phyloP scores from a whole-genome alignment of 257 asterid genomes.

The Prunella vulgaris region DNA sequence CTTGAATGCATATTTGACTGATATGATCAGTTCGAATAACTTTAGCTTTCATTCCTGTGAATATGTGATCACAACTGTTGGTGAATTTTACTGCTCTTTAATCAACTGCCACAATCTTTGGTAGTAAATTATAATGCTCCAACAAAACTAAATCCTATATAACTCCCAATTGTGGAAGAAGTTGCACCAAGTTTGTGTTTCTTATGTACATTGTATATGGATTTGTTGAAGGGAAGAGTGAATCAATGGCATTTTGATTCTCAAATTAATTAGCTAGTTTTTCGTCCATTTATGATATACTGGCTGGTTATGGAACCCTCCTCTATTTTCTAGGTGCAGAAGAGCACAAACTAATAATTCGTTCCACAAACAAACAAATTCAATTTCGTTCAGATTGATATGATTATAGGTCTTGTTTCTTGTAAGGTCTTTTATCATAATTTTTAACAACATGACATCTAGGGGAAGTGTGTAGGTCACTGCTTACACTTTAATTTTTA shows the following conservation, averaged over 20 bases:
- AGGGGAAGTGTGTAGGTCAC: neutral
- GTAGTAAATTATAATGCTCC: too few relatives aligned
- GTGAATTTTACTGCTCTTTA: too few relatives aligned
- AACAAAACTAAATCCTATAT: neutral
- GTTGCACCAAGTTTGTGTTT: neutral
- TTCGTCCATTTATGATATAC: neutral
- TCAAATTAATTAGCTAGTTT: neutral
- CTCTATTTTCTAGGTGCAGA: neutral
- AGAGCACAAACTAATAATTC: neutral
- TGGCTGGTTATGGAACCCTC: neutral
- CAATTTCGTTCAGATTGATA: neutral
- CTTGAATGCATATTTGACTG: neutral
- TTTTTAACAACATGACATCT: neutral
- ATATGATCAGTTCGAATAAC: neutral
- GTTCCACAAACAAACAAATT: neutral
- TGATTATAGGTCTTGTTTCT: neutral
- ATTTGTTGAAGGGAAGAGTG: neutral
- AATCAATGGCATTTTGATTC: neutral
- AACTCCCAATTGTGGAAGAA: neutral
- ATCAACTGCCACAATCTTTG: neutral
- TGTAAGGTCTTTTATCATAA: neutral
- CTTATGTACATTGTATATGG: too few relatives aligned
- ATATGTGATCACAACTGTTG: too few relatives aligned
- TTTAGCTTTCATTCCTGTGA: neutral
- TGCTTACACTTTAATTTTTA: neutral